Percentiles rank a stretch among this genome's conserved stretches.
phyloP scores from a whole-genome alignment of 1,284 basidiomycete genomes.

The Inonotus obliquus region DNA sequence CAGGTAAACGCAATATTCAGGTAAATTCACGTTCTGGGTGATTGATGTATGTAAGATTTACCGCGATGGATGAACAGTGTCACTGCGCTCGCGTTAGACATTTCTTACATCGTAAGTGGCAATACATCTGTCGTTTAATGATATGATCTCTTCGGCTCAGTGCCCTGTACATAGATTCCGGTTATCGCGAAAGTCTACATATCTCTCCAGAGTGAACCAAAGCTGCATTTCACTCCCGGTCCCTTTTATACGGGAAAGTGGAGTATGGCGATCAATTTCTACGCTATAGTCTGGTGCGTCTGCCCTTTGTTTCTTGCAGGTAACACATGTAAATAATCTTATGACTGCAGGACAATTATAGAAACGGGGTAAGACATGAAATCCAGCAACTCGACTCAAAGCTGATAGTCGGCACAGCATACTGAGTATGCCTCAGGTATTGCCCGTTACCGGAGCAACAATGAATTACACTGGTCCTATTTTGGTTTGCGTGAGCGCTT shows the following conservation, averaged over 20 bases:
- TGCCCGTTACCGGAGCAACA: conserved; percentile 21
- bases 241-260: conserved; percentile 22
- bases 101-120: conserved; percentile 19
- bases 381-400: background rate
- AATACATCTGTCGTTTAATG: background rate
- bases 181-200: conserved; percentile 19
- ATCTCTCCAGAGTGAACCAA: conserved; percentile 12
- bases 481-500: conserved; percentile 16
- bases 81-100: conserved; percentile 21
- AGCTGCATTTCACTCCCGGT: conserved; percentile 19
- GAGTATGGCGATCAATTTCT: conserved; percentile 20
- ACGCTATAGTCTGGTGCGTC: conserved; percentile 21
- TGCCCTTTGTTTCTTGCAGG: background rate
- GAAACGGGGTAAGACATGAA: conserved; percentile 21
- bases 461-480: conserved; percentile 24
- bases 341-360: conserved; percentile 21
- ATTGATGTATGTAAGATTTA: background rate
- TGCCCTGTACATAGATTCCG: conserved; percentile 17
- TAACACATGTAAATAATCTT: background rate
- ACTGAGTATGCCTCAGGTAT: conserved; percentile 24
- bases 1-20: conserved; percentile 24
- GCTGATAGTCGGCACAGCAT: conserved; percentile 9
- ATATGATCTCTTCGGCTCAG: background rate
- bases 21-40: conserved; percentile 1
- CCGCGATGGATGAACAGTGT: conserved; percentile 9